These are phyloP conservation scores for Naumovozyma dairenensis DNA, from an alignment of 805 yeast genomes.

Conservation along the genomic window DNA sequence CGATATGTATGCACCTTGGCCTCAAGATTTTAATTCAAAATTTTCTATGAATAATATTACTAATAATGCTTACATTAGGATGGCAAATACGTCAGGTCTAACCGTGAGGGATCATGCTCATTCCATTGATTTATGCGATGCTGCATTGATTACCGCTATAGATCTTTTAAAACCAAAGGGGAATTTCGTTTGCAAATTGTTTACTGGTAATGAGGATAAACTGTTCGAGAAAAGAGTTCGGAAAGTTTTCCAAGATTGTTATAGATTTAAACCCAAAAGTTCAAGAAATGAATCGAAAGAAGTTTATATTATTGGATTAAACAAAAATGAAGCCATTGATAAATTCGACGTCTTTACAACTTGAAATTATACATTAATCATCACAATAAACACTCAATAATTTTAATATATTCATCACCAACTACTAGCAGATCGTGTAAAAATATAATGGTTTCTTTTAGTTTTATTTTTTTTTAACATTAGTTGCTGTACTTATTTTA, in stretches of 20 bases:
- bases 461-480: no score
- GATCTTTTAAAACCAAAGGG: slow-evolving; percentile 67
- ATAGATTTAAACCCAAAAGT: slow-evolving; percentile 70
- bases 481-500: no score
- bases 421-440: no score
- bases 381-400: no score
- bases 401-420: no score
- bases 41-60: slow-evolving; percentile 42
- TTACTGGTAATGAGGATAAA: slow-evolving; percentile 70
- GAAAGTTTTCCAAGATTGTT: slow-evolving; percentile 51
- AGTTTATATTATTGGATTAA: slow-evolving; percentile 65
- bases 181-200: slow-evolving; percentile 69
- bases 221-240: slow-evolving; percentile 50
- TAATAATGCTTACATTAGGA: slow-evolving; percentile 78
- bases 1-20: slow-evolving; percentile 72
- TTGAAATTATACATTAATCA: not conserved
- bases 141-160: slow-evolving; percentile 70
- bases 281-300: slow-evolving; percentile 75
- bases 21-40: slow-evolving; percentile 27
- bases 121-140: slow-evolving; percentile 84
- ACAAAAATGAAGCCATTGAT: slow-evolving; percentile 35
- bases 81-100: slow-evolving; percentile 84
- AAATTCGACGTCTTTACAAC: slow-evolving; percentile 36
- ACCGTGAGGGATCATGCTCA: slow-evolving; percentile 70
- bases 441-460: no score